A percentile compares a stretch with the other conserved stretches of the same genome.
These are phyloP conservation scores for Pleurostoma richardsiae DNA, from an alignment of 2,329 filamentous ascomycete species.

Conservation along the genomic window DNA sequence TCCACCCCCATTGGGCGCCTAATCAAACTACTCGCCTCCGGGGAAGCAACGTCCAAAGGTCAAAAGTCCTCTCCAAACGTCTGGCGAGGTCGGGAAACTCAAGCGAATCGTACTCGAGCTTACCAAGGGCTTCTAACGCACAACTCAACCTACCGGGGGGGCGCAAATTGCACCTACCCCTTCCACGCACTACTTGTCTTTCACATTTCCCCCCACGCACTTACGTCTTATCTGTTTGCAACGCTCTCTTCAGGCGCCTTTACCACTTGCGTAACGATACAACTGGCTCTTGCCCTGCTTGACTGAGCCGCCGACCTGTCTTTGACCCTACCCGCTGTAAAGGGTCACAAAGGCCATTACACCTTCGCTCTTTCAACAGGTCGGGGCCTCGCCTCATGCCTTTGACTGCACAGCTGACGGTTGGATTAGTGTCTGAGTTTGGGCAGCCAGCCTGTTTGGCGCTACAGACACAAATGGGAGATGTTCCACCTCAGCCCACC, in stretches of 20 bases:
- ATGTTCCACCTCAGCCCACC: conserved; percentile 15
- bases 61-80: neutral
- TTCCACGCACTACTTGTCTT: no score
- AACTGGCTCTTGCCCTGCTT: no score
- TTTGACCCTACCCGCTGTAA: no score
- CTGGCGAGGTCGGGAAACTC: no score
- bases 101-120: no score
- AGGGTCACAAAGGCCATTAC: no score
- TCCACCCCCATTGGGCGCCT: conserved; percentile 10
- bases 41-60: conserved; percentile 1
- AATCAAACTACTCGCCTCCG: conserved; percentile 2
- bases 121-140: no score
- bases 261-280: no score
- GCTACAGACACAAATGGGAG: conserved; percentile 13
- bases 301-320: no score
- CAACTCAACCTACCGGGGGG: no score
- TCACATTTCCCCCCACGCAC: conserved; percentile 1
- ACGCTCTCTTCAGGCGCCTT: no score
- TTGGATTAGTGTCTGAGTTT: neutral
- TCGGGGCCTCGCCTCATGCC: neutral
- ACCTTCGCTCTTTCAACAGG: neutral
- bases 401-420: neutral
- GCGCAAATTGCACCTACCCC: no score
- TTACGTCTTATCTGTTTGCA: neutral
- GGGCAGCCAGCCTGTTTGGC: neutral